Conservation (phyloP, 148 eudicot species). For the Fagopyrum homotropicum region DNA sequence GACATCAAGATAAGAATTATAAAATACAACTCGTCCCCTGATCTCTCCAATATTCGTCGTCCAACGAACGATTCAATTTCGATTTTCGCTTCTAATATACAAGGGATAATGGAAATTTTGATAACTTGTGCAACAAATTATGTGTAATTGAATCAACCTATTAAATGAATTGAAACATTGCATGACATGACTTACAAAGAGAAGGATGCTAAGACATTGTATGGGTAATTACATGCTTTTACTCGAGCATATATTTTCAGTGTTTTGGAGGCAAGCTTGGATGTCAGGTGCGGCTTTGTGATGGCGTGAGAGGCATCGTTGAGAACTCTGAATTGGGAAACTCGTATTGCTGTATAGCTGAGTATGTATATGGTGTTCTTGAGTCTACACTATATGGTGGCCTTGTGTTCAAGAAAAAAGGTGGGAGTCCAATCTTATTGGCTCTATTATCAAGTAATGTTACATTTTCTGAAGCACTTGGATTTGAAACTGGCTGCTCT, state of each 20-base stretch:
- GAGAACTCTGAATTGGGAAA: constrained; percentile 72
- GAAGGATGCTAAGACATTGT: not conserved
- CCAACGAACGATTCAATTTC: not conserved
- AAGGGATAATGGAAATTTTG: not conserved
- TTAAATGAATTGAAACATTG: constrained; percentile 25
- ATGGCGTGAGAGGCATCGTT: constrained; percentile 81
- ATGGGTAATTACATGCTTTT: constrained; percentile 29
- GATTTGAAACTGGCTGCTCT: constrained; percentile 23
- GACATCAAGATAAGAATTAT: not conserved
- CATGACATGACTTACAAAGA: not conserved
- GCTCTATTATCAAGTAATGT: constrained; percentile 27
- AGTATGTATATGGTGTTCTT: constrained; percentile 26
- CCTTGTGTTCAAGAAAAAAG: constrained; percentile 31
- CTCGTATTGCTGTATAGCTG: constrained; percentile 37
- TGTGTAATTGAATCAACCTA: constrained; percentile 25
- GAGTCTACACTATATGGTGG: constrained; percentile 25
- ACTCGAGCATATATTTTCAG: constrained; percentile 17
- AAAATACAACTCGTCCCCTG: not conserved
- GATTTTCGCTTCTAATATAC: not conserved
- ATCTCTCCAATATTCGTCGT: not conserved
- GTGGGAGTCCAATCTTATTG: constrained; percentile 23
- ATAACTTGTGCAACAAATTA: constrained; percentile 9
- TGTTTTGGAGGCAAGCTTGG: constrained; percentile 39
- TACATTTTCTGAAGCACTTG: constrained; percentile 22
- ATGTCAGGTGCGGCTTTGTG: constrained; percentile 39